Evolutionary conservation across 2,329 filamentous ascomycete genomes (phyloP).

Genomic region (Geosmithia putterillii): DNA sequence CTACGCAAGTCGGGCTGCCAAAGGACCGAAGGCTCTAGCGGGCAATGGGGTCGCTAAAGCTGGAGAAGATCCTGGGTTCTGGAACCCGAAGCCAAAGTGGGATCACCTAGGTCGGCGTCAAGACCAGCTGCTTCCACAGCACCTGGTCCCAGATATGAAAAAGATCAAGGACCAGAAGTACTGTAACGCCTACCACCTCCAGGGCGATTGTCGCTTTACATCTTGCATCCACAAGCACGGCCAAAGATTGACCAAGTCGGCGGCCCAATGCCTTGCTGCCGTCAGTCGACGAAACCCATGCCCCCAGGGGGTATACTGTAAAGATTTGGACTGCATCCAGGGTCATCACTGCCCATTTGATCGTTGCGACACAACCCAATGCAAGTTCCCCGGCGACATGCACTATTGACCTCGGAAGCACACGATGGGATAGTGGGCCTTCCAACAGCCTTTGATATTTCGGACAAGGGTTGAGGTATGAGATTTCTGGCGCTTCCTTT

Average conservation of each 20-base stretch:
- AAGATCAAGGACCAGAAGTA: constrained; percentile 15
- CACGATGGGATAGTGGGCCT: neutral
- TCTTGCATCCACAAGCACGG: constrained; percentile 15
- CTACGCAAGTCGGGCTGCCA: constrained; percentile 4
- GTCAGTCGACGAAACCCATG: constrained; percentile 17
- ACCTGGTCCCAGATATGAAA: constrained; percentile 5
- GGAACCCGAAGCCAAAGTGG: neutral
- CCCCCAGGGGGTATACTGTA: constrained; percentile 12
- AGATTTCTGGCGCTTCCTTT: too few relatives aligned
- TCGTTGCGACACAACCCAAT: constrained; percentile 1
- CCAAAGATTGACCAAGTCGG: constrained; percentile 6
- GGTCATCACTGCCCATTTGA: constrained; percentile 9
- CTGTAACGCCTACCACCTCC: constrained; percentile 19
- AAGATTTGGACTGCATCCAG: constrained; percentile 7
- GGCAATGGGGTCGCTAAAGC: neutral
- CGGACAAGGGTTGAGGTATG: too few relatives aligned
- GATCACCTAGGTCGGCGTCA: constrained; percentile 11
- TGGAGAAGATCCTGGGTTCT: neutral
- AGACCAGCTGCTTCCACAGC: constrained; percentile 9
- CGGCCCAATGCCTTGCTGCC: constrained; percentile 14
- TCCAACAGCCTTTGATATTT: too few relatives aligned
- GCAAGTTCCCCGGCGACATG: constrained; percentile 8
- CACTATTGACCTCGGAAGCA: constrained; percentile 2
- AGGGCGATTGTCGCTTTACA: constrained; percentile 8
- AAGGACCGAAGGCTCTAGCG: neutral